These are phyloP conservation scores for Albophoma yamanashiensis DNA, from an alignment of 2,329 filamentous ascomycete genomes.

Conservation along the genomic window DNA sequence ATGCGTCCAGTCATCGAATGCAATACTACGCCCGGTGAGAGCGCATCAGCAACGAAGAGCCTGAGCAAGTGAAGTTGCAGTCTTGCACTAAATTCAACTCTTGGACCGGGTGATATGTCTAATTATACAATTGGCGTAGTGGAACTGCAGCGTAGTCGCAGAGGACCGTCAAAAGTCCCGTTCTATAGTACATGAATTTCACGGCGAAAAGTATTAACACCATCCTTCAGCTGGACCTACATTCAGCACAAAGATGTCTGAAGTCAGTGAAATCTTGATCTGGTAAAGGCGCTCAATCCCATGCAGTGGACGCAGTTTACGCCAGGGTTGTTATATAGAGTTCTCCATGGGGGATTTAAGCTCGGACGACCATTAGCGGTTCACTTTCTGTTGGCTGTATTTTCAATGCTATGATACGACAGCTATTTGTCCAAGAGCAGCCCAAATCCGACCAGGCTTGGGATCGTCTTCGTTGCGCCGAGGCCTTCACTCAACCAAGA, in stretches of 20 bases:
- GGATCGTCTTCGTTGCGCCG: neutral
- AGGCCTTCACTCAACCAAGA: slow-evolving; percentile 24
- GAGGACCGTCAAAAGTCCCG: neutral
- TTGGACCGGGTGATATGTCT: too few species aligned
- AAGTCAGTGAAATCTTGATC: neutral
- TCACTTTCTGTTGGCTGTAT: neutral
- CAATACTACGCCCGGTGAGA: too few species aligned
- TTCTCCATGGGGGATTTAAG: neutral
- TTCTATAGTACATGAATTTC: neutral
- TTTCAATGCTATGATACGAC: neutral
- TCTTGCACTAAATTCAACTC: too few species aligned
- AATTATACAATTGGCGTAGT: too few species aligned
- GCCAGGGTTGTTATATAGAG: neutral
- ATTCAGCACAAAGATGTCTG: too few species aligned
- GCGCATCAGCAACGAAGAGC: too few species aligned
- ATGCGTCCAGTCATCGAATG: too few species aligned
- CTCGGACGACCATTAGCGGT: neutral
- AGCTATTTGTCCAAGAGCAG: neutral
- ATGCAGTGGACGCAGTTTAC: neutral
- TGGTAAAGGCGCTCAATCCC: neutral
- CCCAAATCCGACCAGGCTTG: neutral
- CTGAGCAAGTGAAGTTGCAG: too few species aligned
- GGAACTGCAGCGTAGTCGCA: too few species aligned
- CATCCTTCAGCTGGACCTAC: neutral
- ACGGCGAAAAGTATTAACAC: neutral